A percentile compares a stretch with the other conserved stretches of the same genome.
phyloP scores from a whole-genome alignment of 2,329 filamentous ascomycete genomes.

The Drechmeria coniospora region DNA sequence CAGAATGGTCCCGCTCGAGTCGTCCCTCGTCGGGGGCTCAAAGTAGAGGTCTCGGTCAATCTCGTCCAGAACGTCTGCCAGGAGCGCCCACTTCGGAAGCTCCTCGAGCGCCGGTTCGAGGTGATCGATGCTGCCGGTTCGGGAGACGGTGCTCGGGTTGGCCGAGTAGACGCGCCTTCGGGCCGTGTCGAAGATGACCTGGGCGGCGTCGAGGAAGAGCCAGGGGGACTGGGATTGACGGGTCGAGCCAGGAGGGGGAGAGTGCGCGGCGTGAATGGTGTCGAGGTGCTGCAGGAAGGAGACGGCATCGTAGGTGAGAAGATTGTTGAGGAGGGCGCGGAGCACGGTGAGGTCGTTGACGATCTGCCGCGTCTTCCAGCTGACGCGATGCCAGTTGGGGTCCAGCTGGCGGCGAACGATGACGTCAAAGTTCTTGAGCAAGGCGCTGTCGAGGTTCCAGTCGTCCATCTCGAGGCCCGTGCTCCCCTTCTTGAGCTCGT shows the following conservation, averaged over 20 bases:
- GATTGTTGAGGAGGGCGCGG: conserved; percentile 62
- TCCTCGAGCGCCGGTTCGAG: conserved; percentile 78
- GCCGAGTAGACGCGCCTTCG: conserved; percentile 76
- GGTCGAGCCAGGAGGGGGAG: conserved; percentile 74
- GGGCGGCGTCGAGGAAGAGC: conserved; percentile 88
- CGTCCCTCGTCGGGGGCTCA: conserved; percentile 59
- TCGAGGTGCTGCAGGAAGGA: conserved; percentile 88
- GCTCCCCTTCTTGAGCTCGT: conserved; percentile 85
- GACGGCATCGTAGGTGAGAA: conserved; percentile 79
- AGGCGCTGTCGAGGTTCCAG: conserved; percentile 86
- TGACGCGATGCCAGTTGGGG: conserved; percentile 93
- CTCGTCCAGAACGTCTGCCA: conserved; percentile 84
- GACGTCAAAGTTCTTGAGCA: conserved; percentile 84
- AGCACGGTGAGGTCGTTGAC: conserved; percentile 78
- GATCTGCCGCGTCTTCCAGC: conserved; percentile 88
- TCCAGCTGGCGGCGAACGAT: conserved; percentile 81
- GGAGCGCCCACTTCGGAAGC: conserved; percentile 79
- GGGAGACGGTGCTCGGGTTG: conserved; percentile 36
- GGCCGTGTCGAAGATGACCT: conserved; percentile 84
- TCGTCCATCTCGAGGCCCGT: conserved; percentile 87
- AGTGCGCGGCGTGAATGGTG: conserved; percentile 81
- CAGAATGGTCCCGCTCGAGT: conserved; percentile 80
- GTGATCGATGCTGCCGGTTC: conserved; percentile 36
- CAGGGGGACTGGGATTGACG: conserved; percentile 85
- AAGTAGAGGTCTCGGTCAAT: conserved; percentile 85